Percentiles rank a stretch among this genome's conserved stretches.
Evolutionary conservation across 2,329 filamentous ascomycete genomes (phyloP).

Genomic region (Westerdykella aurantiaca): DNA sequence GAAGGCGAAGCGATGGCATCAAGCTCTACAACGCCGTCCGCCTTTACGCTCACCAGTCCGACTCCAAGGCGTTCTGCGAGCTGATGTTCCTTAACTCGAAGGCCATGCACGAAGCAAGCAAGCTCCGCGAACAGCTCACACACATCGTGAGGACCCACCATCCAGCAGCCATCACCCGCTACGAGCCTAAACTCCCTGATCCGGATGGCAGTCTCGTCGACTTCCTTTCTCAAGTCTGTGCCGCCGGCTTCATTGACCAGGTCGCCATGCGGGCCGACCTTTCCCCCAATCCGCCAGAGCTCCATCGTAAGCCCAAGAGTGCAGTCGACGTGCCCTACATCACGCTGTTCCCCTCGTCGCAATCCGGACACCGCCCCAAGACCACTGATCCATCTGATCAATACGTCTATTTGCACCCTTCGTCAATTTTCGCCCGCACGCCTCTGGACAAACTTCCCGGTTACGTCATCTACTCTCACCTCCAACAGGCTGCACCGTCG

Average conservation of each 20-base stretch:
- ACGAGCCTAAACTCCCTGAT: slow-evolving; percentile 50
- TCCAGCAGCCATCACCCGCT: slow-evolving; percentile 40
- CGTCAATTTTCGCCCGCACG: slow-evolving; percentile 67
- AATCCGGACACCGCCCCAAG: slow-evolving; percentile 32
- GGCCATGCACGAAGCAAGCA: slow-evolving; percentile 76
- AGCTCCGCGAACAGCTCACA: slow-evolving; percentile 76
- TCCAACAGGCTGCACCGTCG: slow-evolving; percentile 62
- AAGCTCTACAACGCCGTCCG: slow-evolving; percentile 86
- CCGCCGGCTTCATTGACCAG: slow-evolving; percentile 89
- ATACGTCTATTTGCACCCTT: slow-evolving; percentile 81
- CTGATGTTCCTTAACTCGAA: slow-evolving; percentile 83
- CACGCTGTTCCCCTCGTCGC: slow-evolving; percentile 66
- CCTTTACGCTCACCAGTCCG: slow-evolving; percentile 56
- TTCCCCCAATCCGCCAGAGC: slow-evolving; percentile 57
- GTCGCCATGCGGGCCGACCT: slow-evolving; percentile 87
- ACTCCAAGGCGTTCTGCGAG: slow-evolving; percentile 66
- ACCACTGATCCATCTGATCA: slow-evolving; percentile 50
- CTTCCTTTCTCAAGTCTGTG: slow-evolving; percentile 83
- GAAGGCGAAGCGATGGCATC: slow-evolving; percentile 67
- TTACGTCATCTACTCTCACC: slow-evolving; percentile 80
- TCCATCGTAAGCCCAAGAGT: slow-evolving; percentile 63
- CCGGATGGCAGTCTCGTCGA: slow-evolving; percentile 61
- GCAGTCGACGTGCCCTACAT: slow-evolving; percentile 90
- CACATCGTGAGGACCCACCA: slow-evolving; percentile 73
- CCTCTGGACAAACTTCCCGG: slow-evolving; percentile 57